These are phyloP conservation scores for Aspergillus brasiliensis DNA, from an alignment of 2,329 filamentous ascomycete species.

Conservation along the genomic window DNA sequence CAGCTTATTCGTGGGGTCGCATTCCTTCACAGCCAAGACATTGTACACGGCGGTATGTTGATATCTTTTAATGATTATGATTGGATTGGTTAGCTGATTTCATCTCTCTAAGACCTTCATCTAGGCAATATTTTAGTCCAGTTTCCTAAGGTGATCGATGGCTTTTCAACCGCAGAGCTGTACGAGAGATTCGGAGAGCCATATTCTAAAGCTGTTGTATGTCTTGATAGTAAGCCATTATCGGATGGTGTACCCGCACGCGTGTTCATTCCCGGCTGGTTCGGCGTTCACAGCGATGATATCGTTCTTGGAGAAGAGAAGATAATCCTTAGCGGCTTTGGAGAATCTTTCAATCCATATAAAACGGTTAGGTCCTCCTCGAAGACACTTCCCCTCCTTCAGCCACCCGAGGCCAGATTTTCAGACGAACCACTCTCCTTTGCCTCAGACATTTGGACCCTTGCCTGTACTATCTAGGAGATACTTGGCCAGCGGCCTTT, in stretches of 20 bases:
- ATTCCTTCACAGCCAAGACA: slow-evolving; percentile 25
- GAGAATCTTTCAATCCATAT: background rate
- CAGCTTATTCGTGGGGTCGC: slow-evolving; percentile 26
- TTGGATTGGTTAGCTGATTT: background rate
- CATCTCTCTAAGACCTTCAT: slow-evolving; percentile 25
- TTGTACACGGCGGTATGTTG: slow-evolving; percentile 29
- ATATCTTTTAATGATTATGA: background rate
- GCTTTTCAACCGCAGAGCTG: slow-evolving; percentile 22
- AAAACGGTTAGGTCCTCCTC: slow-evolving; percentile 12
- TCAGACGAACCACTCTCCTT: slow-evolving; percentile 36
- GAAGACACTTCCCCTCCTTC: slow-evolving; percentile 30
- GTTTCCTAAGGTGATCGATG: slow-evolving; percentile 22
- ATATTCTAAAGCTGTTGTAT: slow-evolving; percentile 23
- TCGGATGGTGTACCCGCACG: slow-evolving; percentile 21
- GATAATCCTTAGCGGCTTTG: background rate
- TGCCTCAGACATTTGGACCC: slow-evolving; percentile 45
- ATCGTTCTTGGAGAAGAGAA: background rate
- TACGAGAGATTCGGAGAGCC: slow-evolving; percentile 26
- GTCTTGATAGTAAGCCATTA: slow-evolving; percentile 25
- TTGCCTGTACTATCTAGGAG: slow-evolving; percentile 41
- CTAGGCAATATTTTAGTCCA: slow-evolving; percentile 30
- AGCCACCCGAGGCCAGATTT: slow-evolving; percentile 40
- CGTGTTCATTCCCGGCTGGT: slow-evolving; percentile 1
- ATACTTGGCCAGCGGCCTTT: slow-evolving; percentile 35
- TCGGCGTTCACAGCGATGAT: background rate